Percentiles rank a stretch among this genome's conserved stretches.
Conservation (phyloP, 345 rosid genomes). For the Firmiana major region DNA sequence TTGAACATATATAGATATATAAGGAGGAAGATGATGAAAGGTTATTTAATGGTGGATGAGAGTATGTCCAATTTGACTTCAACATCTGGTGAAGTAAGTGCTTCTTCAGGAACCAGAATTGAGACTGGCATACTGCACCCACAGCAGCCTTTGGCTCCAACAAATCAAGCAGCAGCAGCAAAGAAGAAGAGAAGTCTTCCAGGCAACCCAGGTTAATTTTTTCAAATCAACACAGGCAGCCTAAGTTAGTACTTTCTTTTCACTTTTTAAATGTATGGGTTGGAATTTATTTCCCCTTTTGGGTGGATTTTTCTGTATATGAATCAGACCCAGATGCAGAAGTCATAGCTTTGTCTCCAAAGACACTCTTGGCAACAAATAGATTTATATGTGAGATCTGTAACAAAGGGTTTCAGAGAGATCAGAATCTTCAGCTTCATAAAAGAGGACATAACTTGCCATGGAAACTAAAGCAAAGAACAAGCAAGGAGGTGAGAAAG, state of each 20-base stretch:
- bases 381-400: constrained; percentile 64
- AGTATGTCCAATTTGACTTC: constrained; percentile 66
- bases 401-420: constrained; percentile 61
- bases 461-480: constrained; percentile 60
- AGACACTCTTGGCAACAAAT: constrained; percentile 40
- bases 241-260: not conserved
- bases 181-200: constrained; percentile 59
- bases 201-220: constrained; percentile 50
- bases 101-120: constrained; percentile 50
- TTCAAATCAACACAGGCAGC: not conserved
- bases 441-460: constrained; percentile 67
- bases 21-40: constrained; percentile 27
- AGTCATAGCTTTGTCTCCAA: constrained; percentile 57
- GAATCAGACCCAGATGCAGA: constrained; percentile 61
- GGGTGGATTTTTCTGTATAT: not conserved
- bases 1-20: not conserved
- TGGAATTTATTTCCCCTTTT: not conserved
- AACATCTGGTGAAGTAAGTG: constrained; percentile 67
- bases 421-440: constrained; percentile 70
- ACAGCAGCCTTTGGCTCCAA: constrained; percentile 35
- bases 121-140: constrained; percentile 30
- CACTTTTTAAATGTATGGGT: not conserved
- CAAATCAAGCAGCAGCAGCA: constrained; percentile 33
- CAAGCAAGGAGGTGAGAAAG: constrained; percentile 42
- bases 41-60: constrained; percentile 37